Conservation (phyloP, 225 moss, liverwort and hornwort genomes). For the Straminergon stramineum region DNA sequence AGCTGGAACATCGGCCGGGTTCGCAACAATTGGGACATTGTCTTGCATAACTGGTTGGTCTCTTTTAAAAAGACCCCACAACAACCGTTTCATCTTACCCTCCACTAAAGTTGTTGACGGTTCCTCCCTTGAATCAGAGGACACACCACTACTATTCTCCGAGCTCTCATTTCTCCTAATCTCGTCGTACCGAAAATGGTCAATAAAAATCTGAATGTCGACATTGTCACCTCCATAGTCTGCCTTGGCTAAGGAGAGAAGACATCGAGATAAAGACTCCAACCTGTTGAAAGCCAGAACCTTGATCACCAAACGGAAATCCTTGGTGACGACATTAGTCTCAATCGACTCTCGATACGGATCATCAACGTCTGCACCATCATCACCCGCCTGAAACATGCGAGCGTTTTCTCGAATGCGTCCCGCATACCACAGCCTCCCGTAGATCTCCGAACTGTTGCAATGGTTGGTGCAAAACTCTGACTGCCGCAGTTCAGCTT, state of each 20-base stretch:
- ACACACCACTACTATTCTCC: background rate
- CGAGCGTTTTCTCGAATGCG: constrained; percentile 16
- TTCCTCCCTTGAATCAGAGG: background rate
- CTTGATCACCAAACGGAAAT: constrained; percentile 82
- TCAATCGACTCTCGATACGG: constrained; percentile 54
- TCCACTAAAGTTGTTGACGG: background rate
- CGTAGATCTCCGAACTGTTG: constrained; percentile 29
- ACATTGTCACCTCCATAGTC: constrained; percentile 83
- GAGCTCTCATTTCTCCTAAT: background rate
- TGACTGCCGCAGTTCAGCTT: constrained; percentile 9
- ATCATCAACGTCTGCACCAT: constrained; percentile 5
- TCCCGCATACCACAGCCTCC: constrained; percentile 13
- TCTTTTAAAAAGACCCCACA: constrained; percentile 14
- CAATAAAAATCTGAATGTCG: constrained; percentile 75
- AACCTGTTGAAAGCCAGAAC: constrained; percentile 68
- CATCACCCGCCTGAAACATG: background rate
- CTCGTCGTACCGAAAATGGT: constrained; percentile 53
- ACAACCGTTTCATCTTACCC: constrained; percentile 9
- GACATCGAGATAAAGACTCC: constrained; percentile 59
- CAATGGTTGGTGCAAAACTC: constrained; percentile 37
- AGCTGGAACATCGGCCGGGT: background rate
- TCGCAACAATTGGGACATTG: background rate
- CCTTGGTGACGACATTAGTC: constrained; percentile 56
- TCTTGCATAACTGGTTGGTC: background rate
- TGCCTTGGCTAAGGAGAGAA: constrained; percentile 55